These are phyloP conservation scores for Bipolaris zeicola DNA, from an alignment of 2,329 filamentous ascomycete species.

Conservation along the genomic window DNA sequence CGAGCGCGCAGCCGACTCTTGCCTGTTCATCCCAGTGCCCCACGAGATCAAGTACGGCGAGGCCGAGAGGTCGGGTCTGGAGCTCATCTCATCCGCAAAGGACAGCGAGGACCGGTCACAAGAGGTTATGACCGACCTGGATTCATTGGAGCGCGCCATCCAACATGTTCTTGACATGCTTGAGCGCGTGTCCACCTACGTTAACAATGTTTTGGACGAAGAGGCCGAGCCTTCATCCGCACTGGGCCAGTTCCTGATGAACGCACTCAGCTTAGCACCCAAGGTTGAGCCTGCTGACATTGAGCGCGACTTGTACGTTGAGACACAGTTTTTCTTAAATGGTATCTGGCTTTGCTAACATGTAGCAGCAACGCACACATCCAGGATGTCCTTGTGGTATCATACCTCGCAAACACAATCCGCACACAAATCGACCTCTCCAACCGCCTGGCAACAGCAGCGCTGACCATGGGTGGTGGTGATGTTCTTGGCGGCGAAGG, in stretches of 20 bases:
- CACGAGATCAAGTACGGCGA: slow-evolving; percentile 92
- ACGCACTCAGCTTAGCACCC: slow-evolving; percentile 87
- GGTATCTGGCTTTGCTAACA: slow-evolving; percentile 33
- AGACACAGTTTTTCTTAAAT: background rate
- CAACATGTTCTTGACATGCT: slow-evolving; percentile 88
- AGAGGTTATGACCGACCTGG: slow-evolving; percentile 82
- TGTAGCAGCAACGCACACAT: slow-evolving; percentile 87
- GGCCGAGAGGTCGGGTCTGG: slow-evolving; percentile 75
- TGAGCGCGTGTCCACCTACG: slow-evolving; percentile 89
- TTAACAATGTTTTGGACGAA: slow-evolving; percentile 92
- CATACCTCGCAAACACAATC: slow-evolving; percentile 97
- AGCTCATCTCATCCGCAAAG: slow-evolving; percentile 82
- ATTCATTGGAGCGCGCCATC: slow-evolving; percentile 82
- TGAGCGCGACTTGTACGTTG: slow-evolving; percentile 84
- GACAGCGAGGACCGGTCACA: slow-evolving; percentile 76
- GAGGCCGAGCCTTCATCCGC: slow-evolving; percentile 87
- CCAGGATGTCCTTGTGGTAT: slow-evolving; percentile 97
- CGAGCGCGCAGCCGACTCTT: slow-evolving; percentile 93
- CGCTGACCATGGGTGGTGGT: slow-evolving; percentile 55
- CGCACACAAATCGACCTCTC: slow-evolving; percentile 98
- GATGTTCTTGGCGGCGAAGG: slow-evolving; percentile 45
- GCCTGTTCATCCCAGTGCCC: slow-evolving; percentile 95
- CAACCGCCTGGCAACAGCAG: slow-evolving; percentile 80
- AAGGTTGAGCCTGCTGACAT: slow-evolving; percentile 92
- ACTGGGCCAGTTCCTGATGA: slow-evolving; percentile 93